Conservation (phyloP, 176 grass and related monocot species). For the Miscanthus lutarioriparius region DNA sequence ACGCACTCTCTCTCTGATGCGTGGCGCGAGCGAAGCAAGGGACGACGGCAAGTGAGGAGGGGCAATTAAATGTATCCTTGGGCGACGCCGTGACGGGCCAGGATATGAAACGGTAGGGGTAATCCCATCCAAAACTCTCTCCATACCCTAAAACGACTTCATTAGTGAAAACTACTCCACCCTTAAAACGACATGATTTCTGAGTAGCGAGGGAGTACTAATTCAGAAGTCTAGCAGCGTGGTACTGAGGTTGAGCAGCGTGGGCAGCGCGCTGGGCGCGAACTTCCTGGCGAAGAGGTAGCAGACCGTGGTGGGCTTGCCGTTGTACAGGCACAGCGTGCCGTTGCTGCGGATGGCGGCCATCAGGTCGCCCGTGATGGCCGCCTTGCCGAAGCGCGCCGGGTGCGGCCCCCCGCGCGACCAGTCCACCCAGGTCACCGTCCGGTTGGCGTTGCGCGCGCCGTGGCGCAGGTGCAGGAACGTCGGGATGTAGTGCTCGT, state of each 20-base stretch:
- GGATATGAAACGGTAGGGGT: no score
- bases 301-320: conserved; percentile 44
- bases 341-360: conserved; percentile 53
- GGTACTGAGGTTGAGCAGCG: conserved; percentile 50
- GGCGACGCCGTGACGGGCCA: no score
- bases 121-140: no score
- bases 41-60: no score
- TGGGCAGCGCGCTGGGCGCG: conserved; percentile 49
- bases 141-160: no score
- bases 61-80: no score
- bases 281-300: conserved; percentile 75
- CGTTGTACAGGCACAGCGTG: conserved; percentile 55
- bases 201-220: rapidly evolving
- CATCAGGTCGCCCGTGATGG: conserved; percentile 38
- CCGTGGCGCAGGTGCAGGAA: conserved; percentile 45
- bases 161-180: no score
- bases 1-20: no score
- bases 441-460: conserved; percentile 53
- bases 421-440: conserved; percentile 71
- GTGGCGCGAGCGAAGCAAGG: no score
- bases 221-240: conserved; percentile 55
- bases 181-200: no score
- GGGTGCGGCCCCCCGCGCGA: conserved; percentile 65
- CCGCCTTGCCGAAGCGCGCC: conserved; percentile 41
- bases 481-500: conserved; percentile 78